Conservation (phyloP, 2,329 filamentous ascomycete genomes). For the Pestalotiopsis sp. region DNA sequence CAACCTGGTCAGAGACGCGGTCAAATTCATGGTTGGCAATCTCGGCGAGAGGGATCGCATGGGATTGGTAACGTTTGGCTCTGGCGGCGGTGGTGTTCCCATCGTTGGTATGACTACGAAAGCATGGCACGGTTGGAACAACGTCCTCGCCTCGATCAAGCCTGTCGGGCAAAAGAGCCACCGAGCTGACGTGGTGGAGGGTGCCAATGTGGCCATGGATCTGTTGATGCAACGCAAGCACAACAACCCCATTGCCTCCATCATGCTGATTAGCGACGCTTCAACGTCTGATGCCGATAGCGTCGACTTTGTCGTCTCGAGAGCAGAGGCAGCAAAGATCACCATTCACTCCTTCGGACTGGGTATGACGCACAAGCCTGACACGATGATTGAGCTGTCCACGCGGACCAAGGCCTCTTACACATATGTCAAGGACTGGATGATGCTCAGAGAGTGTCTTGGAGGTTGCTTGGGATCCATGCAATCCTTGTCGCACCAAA, state of each 20-base stretch:
- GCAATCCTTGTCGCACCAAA: conserved; percentile 96
- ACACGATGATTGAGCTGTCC: conserved; percentile 97
- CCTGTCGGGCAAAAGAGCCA: conserved; percentile 96
- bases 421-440: conserved; percentile 99
- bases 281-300: conserved; percentile 93
- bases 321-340: conserved; percentile 96
- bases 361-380: conserved; percentile 95
- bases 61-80: conserved; percentile 96
- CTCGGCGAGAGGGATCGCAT: conserved; percentile 93
- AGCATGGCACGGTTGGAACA: conserved; percentile 88
- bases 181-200: conserved; percentile 94
- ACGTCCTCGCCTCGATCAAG: conserved; percentile 82
- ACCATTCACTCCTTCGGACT: conserved; percentile 96
- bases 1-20: conserved; percentile 85
- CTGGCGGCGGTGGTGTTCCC: conserved; percentile 88
- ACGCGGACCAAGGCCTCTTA: conserved; percentile 96
- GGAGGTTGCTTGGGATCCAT: conserved; percentile 90
- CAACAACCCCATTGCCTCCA: conserved; percentile 92
- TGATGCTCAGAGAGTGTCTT: conserved; percentile 97
- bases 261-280: conserved; percentile 95
- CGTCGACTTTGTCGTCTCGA: conserved; percentile 95
- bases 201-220: conserved; percentile 98
- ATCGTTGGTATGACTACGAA: conserved; percentile 99
- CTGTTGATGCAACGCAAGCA: conserved; percentile 96
- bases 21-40: conserved; percentile 88